Evolutionary conservation across 179 eudicot species (phyloP).

Genomic region (Beta lomatogona): DNA sequence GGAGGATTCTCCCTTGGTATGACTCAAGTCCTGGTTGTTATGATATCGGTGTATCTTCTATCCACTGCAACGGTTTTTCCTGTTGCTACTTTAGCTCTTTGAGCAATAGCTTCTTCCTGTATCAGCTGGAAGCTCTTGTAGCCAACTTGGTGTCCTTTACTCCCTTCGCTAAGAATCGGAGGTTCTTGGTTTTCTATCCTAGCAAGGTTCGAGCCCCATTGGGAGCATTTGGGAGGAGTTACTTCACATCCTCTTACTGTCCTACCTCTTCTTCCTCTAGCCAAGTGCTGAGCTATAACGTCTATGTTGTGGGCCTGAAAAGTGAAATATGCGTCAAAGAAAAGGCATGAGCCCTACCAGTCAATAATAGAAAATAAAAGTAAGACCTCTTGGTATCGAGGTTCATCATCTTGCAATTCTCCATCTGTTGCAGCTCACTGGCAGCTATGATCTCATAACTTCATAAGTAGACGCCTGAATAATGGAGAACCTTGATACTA

Average conservation of each 20-base stretch:
- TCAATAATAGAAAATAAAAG: neutral
- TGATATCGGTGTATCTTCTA: neutral
- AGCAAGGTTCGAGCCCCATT: neutral
- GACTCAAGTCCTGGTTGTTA: neutral
- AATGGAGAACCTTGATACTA: neutral
- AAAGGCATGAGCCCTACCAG: neutral
- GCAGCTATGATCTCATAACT: neutral
- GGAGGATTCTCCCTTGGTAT: neutral
- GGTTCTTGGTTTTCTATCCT: no score
- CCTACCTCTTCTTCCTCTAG: neutral
- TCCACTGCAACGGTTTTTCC: neutral
- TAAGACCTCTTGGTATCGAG: neutral
- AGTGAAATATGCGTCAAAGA: neutral
- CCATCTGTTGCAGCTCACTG: neutral
- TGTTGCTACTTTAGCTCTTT: neutral
- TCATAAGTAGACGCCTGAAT: neutral
- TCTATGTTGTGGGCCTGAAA: neutral
- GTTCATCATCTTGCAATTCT: neutral
- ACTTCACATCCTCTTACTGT: no score
- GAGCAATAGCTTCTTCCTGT: constrained; percentile 1
- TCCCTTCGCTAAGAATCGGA: no score
- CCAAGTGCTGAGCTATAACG: neutral
- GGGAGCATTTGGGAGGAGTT: neutral
- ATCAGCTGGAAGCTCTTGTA: neutral
- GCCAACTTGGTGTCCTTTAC: neutral